A percentile compares a stretch with the other conserved stretches of the same genome.
Evolutionary conservation across 2,329 filamentous ascomycete genomes (phyloP).

Genomic region (Colletotrichum sp.): DNA sequence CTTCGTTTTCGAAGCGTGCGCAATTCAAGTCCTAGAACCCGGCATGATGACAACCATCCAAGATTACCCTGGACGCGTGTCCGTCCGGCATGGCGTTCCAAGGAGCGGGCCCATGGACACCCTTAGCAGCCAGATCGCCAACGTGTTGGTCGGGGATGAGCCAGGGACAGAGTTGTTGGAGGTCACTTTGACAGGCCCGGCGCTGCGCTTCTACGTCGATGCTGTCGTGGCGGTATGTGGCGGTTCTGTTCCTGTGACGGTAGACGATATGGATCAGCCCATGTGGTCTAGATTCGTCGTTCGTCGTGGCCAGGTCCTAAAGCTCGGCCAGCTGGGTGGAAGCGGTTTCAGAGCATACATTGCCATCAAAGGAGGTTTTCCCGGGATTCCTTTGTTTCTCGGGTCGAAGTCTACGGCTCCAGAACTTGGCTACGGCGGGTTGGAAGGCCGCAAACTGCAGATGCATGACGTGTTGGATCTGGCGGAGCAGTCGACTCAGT

Average conservation of each 20-base stretch:
- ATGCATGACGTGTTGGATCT: neutral
- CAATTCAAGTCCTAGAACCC: neutral
- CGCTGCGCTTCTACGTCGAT: neutral
- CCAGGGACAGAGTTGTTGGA: constrained; percentile 59
- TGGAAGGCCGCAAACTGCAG: constrained; percentile 52
- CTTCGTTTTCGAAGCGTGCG: neutral
- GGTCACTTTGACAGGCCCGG: neutral
- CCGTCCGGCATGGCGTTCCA: constrained; percentile 61
- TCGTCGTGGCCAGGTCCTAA: neutral
- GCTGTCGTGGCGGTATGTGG: neutral
- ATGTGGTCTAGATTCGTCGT: neutral
- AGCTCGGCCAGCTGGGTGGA: constrained; percentile 49
- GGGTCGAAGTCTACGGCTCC: constrained; percentile 65
- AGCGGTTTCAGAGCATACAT: constrained; percentile 63
- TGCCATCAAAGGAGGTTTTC: constrained; percentile 48
- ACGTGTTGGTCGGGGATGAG: constrained; percentile 63
- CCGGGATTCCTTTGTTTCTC: constrained; percentile 59
- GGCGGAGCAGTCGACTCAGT: neutral
- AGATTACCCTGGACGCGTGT: constrained; percentile 62
- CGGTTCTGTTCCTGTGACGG: neutral
- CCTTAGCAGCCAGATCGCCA: constrained; percentile 62
- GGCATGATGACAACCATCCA: constrained; percentile 45
- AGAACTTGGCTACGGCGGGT: constrained; percentile 61
- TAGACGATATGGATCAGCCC: neutral
- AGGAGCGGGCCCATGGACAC: constrained; percentile 67